These are phyloP conservation scores for Aspergillus aculeatinus DNA, from an alignment of 2,329 filamentous ascomycete genomes.

Conservation along the genomic window DNA sequence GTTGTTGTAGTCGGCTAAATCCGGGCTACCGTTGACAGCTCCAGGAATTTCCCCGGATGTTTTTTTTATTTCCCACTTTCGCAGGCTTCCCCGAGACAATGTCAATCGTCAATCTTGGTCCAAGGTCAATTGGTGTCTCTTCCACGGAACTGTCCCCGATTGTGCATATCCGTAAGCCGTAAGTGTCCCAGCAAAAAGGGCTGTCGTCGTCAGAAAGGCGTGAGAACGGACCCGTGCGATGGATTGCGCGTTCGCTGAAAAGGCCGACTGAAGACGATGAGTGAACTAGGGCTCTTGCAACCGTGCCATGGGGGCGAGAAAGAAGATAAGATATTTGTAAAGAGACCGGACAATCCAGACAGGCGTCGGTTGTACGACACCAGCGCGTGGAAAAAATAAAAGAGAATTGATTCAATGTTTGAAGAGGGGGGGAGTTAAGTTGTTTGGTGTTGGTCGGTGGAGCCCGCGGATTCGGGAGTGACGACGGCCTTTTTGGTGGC, in stretches of 20 bases:
- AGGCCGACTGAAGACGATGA: neutral
- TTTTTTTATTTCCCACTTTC: neutral
- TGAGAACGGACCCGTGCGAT: neutral
- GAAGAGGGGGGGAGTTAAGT: no score
- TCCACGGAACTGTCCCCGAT: neutral
- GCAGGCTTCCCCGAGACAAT: neutral
- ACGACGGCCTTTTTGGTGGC: neutral
- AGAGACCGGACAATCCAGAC: neutral
- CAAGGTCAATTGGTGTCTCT: neutral
- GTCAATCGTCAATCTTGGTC: no score
- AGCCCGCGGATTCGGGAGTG: neutral
- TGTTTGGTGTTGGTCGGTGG: neutral
- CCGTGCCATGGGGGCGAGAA: neutral
- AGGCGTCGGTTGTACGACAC: neutral
- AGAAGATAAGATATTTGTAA: neutral
- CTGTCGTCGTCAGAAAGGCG: neutral
- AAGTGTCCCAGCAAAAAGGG: neutral
- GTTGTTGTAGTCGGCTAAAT: conserved; percentile 6
- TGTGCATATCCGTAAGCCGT: neutral
- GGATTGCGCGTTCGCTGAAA: neutral
- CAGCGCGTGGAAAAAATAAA: neutral
- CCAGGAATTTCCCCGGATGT: neutral
- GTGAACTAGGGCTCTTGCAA: neutral
- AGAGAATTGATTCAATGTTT: neutral
- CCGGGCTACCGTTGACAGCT: neutral